Conservation (phyloP, 1,284 basidiomycete genomes). For the Caloboletus firmus region DNA sequence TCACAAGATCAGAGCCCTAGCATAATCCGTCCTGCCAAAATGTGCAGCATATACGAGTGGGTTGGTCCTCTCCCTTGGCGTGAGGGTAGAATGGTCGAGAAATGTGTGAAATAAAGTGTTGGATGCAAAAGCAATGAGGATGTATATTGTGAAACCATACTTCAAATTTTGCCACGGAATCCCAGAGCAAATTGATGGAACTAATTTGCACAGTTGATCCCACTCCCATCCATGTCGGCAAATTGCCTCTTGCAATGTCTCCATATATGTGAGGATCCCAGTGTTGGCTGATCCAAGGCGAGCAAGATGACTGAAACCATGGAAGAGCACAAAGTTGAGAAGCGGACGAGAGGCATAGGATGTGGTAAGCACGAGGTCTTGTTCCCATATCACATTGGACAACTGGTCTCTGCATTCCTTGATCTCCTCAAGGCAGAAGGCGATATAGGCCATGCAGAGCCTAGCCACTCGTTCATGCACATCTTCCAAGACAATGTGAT, state of each 20-base stretch:
- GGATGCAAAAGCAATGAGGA: constrained; percentile 7
- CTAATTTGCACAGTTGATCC: constrained; percentile 1
- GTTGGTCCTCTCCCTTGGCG: not conserved
- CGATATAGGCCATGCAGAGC: constrained; percentile 9
- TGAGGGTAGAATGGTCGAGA: not conserved
- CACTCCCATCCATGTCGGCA: not conserved
- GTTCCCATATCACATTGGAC: not conserved
- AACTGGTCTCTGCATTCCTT: not conserved
- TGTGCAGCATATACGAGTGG: constrained; percentile 12
- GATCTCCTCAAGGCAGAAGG: constrained; percentile 6
- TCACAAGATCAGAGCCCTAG: not conserved
- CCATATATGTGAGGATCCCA: not conserved
- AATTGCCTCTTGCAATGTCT: not conserved
- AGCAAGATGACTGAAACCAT: constrained; percentile 11
- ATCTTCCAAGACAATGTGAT: constrained; percentile 6
- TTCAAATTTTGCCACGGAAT: not conserved
- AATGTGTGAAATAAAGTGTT: not conserved
- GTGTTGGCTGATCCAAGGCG: not conserved
- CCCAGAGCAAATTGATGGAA: not conserved
- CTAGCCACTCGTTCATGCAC: constrained; percentile 7
- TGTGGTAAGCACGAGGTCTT: not conserved
- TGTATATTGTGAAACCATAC: constrained; percentile 8
- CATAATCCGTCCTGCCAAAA: not conserved
- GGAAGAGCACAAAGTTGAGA: constrained; percentile 3
- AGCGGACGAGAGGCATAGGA: not conserved